A percentile compares a stretch with the other conserved stretches of the same genome.
phyloP scores from a whole-genome alignment of 2,329 filamentous ascomycete genomes.

The Colletotrichum tabaci region DNA sequence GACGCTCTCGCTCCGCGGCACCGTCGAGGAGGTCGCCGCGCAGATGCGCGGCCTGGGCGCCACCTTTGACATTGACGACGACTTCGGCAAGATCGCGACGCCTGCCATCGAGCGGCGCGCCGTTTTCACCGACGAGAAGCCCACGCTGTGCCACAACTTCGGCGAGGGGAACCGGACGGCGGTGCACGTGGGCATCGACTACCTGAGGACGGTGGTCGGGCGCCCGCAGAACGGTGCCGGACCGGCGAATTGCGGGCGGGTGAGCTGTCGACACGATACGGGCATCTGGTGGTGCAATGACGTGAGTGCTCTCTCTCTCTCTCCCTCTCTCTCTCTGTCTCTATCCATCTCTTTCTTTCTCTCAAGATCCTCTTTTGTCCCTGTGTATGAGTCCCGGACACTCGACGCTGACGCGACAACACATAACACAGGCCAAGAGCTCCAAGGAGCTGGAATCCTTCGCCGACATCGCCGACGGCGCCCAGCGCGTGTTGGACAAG shows the following conservation, averaged over 20 bases:
- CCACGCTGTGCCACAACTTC: constrained; percentile 29
- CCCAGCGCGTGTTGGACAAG: constrained; percentile 16
- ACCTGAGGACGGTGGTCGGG: constrained; percentile 16
- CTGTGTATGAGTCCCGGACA: background rate
- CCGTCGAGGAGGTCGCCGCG: constrained; percentile 15
- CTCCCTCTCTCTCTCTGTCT: background rate
- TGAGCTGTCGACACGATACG: constrained; percentile 25
- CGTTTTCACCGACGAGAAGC: background rate
- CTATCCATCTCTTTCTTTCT: too few relatives aligned
- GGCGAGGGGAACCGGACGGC: constrained; percentile 25
- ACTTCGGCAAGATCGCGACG: background rate
- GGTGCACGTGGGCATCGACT: constrained; percentile 8
- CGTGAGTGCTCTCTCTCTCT: background rate
- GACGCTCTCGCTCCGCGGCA: constrained; percentile 16
- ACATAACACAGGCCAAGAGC: constrained; percentile 6
- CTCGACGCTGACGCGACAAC: too few relatives aligned
- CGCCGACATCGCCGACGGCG: constrained; percentile 31
- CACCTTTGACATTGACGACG: background rate
- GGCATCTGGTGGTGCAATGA: constrained; percentile 37
- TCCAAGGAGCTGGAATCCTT: constrained; percentile 28
- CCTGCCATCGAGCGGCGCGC: background rate
- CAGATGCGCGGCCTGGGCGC: constrained; percentile 6
- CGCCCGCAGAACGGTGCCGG: constrained; percentile 30
- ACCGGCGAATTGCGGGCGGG: constrained; percentile 28
- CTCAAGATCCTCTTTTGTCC: background rate